A percentile compares a stretch with the other conserved stretches of the same genome.
Conservation (phyloP, 108 stramenopile genomes). For the Cafeteria roenbergensis region DNA sequence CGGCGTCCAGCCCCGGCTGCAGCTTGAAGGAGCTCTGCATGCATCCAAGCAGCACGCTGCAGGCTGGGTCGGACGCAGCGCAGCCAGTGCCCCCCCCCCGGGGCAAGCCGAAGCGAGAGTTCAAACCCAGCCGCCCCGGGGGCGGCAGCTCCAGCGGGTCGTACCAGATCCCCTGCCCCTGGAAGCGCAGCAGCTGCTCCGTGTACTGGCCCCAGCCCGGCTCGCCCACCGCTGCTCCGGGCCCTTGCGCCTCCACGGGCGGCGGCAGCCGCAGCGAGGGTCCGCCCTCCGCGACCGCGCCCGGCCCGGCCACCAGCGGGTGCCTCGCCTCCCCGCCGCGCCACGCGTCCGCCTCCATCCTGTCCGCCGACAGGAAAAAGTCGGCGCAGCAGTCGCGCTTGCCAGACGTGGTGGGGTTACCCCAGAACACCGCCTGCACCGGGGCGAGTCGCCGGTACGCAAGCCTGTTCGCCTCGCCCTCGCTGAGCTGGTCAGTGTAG, state of each 20-base stretch:
- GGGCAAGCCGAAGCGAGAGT: background rate
- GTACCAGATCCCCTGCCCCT: conserved; percentile 52
- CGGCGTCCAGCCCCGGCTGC: conserved; percentile 48
- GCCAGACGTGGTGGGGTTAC: conserved; percentile 47
- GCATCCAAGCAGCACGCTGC: conserved; percentile 33
- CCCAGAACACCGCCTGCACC: conserved; percentile 45
- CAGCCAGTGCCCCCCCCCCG: no score
- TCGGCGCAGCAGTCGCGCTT: conserved; percentile 17
- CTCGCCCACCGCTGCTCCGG: no score
- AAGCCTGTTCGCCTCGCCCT: conserved; percentile 38
- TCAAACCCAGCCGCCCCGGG: conserved; percentile 14
- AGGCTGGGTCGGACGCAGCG: background rate
- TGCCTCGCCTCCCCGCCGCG: no score
- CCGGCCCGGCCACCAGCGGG: no score
- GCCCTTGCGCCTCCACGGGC: no score
- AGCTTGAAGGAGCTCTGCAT: conserved; percentile 57
- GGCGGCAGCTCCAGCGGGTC: conserved; percentile 27
- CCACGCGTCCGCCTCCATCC: conserved; percentile 31
- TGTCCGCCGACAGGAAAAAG: conserved; percentile 41
- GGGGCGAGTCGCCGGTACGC: conserved; percentile 28
- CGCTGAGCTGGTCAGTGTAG: conserved; percentile 40
- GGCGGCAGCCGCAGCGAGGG: no score
- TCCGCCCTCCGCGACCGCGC: no score
- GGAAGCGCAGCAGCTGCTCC: conserved; percentile 54
- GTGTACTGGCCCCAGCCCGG: conserved; percentile 34